These are phyloP conservation scores for Phycomyces nitens DNA, from an alignment of 192 early-diverging fungal genomes.

Conservation along the genomic window DNA sequence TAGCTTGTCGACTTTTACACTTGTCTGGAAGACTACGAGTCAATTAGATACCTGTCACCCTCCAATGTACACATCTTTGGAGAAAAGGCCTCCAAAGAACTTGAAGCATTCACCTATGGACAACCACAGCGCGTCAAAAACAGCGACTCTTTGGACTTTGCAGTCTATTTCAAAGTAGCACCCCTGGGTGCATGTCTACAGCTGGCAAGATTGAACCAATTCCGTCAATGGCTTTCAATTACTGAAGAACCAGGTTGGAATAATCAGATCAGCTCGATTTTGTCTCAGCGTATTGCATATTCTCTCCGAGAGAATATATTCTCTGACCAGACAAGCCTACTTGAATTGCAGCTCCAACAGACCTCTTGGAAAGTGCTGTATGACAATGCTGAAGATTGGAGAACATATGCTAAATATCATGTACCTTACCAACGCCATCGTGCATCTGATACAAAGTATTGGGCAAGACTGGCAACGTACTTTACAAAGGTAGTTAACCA, in stretches of 20 bases:
- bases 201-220: conserved; percentile 4
- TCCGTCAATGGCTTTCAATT: conserved; percentile 1
- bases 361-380: neutral
- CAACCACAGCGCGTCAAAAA: neutral
- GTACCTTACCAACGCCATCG: neutral
- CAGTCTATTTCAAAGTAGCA: conserved; percentile 4
- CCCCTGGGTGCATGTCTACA: conserved; percentile 8
- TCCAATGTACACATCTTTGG: conserved; percentile 3
- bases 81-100: neutral
- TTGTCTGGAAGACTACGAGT: conserved; percentile 11
- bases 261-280: neutral
- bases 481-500: conserved; percentile 2
- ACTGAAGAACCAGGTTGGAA: neutral
- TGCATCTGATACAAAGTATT: conserved; percentile 13
- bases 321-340: neutral
- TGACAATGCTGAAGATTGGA: conserved; percentile 8
- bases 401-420: neutral
- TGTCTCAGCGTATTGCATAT: neutral
- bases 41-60: neutral
- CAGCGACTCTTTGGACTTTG: neutral
- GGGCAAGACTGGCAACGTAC: conserved; percentile 10
- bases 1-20: conserved; percentile 22
- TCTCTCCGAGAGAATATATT: conserved; percentile 7
- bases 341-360: conserved; percentile 12
- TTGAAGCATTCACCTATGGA: conserved; percentile 5